Percentiles rank a stretch among this genome's conserved stretches.
Conservation (phyloP, 2,329 filamentous ascomycete genomes). For the Colletotrichum sp. region DNA sequence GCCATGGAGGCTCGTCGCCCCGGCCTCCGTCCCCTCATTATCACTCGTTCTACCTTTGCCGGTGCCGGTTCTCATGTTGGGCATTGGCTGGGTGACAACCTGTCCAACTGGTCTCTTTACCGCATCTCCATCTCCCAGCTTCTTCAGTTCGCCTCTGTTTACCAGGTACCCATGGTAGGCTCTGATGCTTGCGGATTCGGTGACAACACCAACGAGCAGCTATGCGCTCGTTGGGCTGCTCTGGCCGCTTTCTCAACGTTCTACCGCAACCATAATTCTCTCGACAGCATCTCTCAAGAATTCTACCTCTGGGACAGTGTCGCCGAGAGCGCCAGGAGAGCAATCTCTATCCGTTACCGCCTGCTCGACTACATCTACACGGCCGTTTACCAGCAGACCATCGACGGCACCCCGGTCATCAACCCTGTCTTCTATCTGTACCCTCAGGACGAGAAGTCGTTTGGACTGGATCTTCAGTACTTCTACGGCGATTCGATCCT, state of each 20-base stretch:
- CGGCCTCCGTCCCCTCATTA: constrained; percentile 68
- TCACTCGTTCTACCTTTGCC: constrained; percentile 78
- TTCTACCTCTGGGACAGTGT: constrained; percentile 74
- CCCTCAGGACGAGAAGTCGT: constrained; percentile 52
- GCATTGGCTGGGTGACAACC: constrained; percentile 66
- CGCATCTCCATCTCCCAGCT: constrained; percentile 31
- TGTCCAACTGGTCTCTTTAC: constrained; percentile 60
- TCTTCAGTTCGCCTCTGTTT: constrained; percentile 52
- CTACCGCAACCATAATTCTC: constrained; percentile 71
- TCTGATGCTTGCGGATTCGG: constrained; percentile 81
- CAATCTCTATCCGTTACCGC: constrained; percentile 75
- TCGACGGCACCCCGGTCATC: constrained; percentile 67
- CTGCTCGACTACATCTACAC: constrained; percentile 87
- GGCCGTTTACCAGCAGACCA: constrained; percentile 63
- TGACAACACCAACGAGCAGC: constrained; percentile 63
- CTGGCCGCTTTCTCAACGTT: constrained; percentile 75
- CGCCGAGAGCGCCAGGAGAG: constrained; percentile 67
- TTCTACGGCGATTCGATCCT: constrained; percentile 54
- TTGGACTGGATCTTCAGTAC: constrained; percentile 52
- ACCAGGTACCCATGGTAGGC: constrained; percentile 72
- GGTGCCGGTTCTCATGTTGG: constrained; percentile 70
- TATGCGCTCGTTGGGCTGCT: constrained; percentile 73
- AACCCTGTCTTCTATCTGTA: constrained; percentile 78
- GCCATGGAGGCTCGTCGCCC: constrained; percentile 73
- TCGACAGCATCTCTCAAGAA: constrained; percentile 57